Evolutionary conservation across 352 stramenopile genomes (phyloP), one percentile per base, ranked within the genome.

Genomic region (Globisporangium irregulare): DNA sequence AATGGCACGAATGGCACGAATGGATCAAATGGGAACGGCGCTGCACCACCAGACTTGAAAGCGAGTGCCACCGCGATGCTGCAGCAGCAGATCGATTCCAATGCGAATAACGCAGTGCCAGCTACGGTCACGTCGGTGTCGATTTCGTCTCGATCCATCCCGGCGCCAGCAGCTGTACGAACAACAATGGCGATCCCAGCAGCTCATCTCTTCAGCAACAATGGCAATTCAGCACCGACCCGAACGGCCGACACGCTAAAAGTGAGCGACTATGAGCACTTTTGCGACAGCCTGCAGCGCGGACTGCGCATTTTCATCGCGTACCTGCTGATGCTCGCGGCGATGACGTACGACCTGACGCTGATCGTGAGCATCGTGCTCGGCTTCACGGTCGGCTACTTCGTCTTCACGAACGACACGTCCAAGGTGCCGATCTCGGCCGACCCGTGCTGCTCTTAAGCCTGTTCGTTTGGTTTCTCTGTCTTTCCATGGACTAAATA

Each of bases 311-410:
- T 92, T 62, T 59, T 89, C n/a, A 64, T 93, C 34, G 86, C 86
- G 62, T 93, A 92, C 51, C 53, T 93, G 69, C 76, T 93, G 56
- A 93, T 93, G 86, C 79, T 93, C 20, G 84, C 84, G 59, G 79
- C 75, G 64, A 93, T 93, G 86, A 93, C 86, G 67, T 93, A 93
- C 71, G 79, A 91, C 68, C 66, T 89, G 62, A 76, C 70, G 62
- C 73, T 93, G 12, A 78, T 92, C 50, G 70, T 48, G 15, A 87
- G 80, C 57, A 89, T 87, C 56, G 78, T 93, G n/a, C 62, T 74
- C 9, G 86, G 86, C 50, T 92, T 89, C 59, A 78, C 80, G 72
- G 53, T 83, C 53, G 78, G 86, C 64, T 92, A 87, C 72, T 89
- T 81, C 58, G 59, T 87, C 58, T 93, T 90, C 51, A 74, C 78